A percentile compares a stretch with the other conserved stretches of the same genome.
phyloP scores from a whole-genome alignment of 2,329 filamentous ascomycete genomes.

The Penicillium olsonii region DNA sequence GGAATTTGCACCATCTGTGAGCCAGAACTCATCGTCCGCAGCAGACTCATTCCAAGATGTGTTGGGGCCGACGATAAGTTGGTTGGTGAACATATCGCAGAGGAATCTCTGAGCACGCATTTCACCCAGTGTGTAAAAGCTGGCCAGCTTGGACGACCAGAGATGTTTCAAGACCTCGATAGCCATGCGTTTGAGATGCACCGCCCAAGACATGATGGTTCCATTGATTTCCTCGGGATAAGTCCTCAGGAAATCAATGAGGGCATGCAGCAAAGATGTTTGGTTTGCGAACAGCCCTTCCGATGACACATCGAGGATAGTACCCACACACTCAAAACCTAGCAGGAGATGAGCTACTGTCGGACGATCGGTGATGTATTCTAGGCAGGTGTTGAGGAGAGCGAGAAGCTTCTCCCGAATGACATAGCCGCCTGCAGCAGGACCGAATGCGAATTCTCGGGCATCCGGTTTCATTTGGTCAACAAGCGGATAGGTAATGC shows the following conservation, averaged over 20 bases:
- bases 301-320: conserved; percentile 66
- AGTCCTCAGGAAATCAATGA: conserved; percentile 70
- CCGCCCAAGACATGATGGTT: conserved; percentile 66
- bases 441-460: conserved; percentile 72
- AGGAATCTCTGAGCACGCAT: conserved; percentile 77
- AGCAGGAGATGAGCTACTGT: conserved; percentile 89
- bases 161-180: conserved; percentile 76
- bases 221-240: conserved; percentile 66
- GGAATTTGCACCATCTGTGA: conserved; percentile 66
- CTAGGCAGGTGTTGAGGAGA: conserved; percentile 79
- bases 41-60: conserved; percentile 73
- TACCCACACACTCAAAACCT: conserved; percentile 77
- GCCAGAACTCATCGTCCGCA: conserved; percentile 66
- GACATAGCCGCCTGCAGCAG: conserved; percentile 70
- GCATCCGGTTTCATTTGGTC: conserved; percentile 64
- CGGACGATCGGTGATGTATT: conserved; percentile 72
- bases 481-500: conserved; percentile 74
- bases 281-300: conserved; percentile 70
- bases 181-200: conserved; percentile 67
- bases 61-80: conserved; percentile 68
- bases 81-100: conserved; percentile 72
- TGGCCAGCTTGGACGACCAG: conserved; percentile 80
- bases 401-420: conserved; percentile 84
- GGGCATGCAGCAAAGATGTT: conserved; percentile 78
- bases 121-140: conserved; percentile 72